Evolutionary conservation across 2,329 filamentous ascomycete species (phyloP), one percentile per base, ranked within the genome.

Genomic region (Sphaerostilbella broomeana): DNA sequence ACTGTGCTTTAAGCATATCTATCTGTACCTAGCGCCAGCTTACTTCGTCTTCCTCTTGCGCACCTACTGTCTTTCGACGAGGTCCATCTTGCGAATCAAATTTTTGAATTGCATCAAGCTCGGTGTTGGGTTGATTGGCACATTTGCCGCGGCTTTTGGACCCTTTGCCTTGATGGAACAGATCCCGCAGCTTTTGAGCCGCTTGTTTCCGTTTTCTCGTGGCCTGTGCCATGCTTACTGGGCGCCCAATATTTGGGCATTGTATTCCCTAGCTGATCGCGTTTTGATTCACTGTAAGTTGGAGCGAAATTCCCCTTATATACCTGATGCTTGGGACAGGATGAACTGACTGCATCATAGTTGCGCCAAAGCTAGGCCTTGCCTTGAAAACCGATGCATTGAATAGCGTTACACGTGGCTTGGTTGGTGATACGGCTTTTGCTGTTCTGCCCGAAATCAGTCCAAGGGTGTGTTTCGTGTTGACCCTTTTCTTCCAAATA

Each of bases 211-310:
- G 1, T 98, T 98, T 60, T 88, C 88, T 1, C 75, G 92, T 44
- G 92, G 92, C 1, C 69, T 98, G 4, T 97, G 90, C 58, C 92
- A 98, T 66, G 92, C 92, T 1, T 98, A 98, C 61, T 98, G 92
- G 92, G 92, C 92, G 10, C 89, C 92, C 0, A 98, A 98, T 51
- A 69, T 95, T 2, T 98, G 92, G 92, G 90, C 92, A 0, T 75
- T 97, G 58, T 98, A 98, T 63, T 95, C 92, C 0, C 95, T 97
- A 58, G 67, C 75, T 2, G 92, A 98, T 56, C 75, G 92, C 38
- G 64, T 87, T 6, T 60, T 98, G 49, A 95, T 98, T 44, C 77
- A 80, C 52, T 63, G 87, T 94, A 67, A 59, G 79, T 30, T 10
- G 10, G 17, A 4, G 3, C 4, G 5, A 2, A 4, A 38, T 4